Evolutionary conservation across 768 basidiomycete genomes (phyloP).

Genomic region (Lentinula sp.): DNA sequence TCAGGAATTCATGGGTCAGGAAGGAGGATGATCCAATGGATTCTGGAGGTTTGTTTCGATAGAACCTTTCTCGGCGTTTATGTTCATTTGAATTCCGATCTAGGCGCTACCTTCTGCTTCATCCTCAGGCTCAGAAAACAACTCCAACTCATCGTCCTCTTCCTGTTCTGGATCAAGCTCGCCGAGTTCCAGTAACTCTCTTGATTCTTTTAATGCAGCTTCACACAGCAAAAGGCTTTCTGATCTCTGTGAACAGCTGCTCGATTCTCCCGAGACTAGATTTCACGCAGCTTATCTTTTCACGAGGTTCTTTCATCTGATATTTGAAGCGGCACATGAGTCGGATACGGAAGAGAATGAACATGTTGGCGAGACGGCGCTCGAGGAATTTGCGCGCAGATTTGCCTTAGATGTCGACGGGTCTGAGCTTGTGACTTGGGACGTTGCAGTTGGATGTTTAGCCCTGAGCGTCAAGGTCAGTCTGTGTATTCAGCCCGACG

Average conservation of each 20-base stretch:
- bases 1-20: constrained; percentile 26
- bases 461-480: constrained; percentile 57
- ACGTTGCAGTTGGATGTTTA: constrained; percentile 52
- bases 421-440: constrained; percentile 41
- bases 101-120: background rate
- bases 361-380: background rate
- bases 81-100: too few species aligned
- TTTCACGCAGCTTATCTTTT: constrained; percentile 64
- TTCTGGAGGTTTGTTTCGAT: constrained; percentile 31
- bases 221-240: constrained; percentile 4
- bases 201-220: background rate
- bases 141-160: background rate
- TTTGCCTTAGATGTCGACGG: constrained; percentile 15
- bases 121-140: background rate
- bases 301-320: constrained; percentile 44
- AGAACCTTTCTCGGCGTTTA: background rate
- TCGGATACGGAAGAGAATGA: background rate
- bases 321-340: constrained; percentile 17
- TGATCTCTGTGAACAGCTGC: constrained; percentile 49
- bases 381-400: background rate
- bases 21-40: constrained; percentile 33
- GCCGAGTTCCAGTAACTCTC: background rate
- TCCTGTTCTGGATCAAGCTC: background rate
- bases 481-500: background rate
- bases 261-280: constrained; percentile 48